Percentiles rank a stretch among this genome's conserved stretches.
Conservation (phyloP, 2,329 filamentous ascomycete genomes). For the Xylaria digitata region DNA sequence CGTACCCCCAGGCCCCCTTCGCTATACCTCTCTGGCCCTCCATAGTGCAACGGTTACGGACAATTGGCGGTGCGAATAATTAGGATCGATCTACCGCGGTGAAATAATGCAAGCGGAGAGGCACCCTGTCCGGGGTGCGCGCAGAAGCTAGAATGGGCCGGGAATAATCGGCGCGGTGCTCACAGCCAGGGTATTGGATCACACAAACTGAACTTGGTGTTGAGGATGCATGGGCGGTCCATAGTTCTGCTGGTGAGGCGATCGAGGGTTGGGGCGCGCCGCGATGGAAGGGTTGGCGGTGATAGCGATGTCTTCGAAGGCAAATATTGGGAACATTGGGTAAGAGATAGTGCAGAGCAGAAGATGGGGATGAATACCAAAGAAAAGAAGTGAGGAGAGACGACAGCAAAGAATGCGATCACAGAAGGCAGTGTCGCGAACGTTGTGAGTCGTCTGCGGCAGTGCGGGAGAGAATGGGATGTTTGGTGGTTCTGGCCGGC, state of each 20-base stretch:
- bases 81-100: slow-evolving; percentile 23
- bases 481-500: slow-evolving; percentile 10
- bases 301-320: slow-evolving; percentile 43
- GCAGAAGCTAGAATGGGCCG: slow-evolving; percentile 36
- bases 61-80: slow-evolving; percentile 19
- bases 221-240: slow-evolving; percentile 47
- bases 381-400: slow-evolving; percentile 7
- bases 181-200: slow-evolving; percentile 48
- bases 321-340: slow-evolving; percentile 49
- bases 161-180: slow-evolving; percentile 43
- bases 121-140: slow-evolving; percentile 40
- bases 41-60: slow-evolving; percentile 37
- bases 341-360: slow-evolving; percentile 29
- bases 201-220: slow-evolving; percentile 48
- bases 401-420: slow-evolving; percentile 32
- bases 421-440: slow-evolving; percentile 37
- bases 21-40: slow-evolving; percentile 46
- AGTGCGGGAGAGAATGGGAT: slow-evolving; percentile 29
- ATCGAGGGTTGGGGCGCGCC: slow-evolving; percentile 40
- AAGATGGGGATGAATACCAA: slow-evolving; percentile 31
- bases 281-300: slow-evolving; percentile 41
- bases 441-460: slow-evolving; percentile 34
- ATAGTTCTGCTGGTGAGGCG: slow-evolving; percentile 47
- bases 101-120: slow-evolving; percentile 26
- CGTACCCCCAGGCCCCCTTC: slow-evolving; percentile 47